Base-by-base conservation (phyloP, 2,329 filamentous ascomycete species). In the Triangularia verruculosa region DNA sequence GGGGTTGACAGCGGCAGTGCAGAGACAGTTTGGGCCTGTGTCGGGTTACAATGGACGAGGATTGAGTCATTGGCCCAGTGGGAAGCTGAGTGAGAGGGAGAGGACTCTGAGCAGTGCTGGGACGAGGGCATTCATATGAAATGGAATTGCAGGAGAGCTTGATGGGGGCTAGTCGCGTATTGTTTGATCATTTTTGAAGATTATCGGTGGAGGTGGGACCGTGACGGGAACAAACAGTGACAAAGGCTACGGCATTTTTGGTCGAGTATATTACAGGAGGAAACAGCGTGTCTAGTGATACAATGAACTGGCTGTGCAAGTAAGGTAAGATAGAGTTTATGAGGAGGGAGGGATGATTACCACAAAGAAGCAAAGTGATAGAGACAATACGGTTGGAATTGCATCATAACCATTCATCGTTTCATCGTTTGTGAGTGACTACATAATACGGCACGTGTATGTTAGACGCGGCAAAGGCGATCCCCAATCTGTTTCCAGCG, bases 1-100 rank as follows among this genome's bases (percentile, higher is more conserved):
- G 0, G 70, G 69, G 9, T 62, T 73, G 27, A 69, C 54, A 2
- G 71, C 66, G 15, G 70, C 70, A 2, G 68, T 72, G 6, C 68
- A 72, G 61, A 71, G 69, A 65, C 72, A 76, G 58, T 76, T 75
- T 64, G 74, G 70, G 7, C 55, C 65, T 5, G 59, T 63, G 43
- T 61, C 56, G 27, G 52, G 24, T n/a, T 57, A 62, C 24, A 47
- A 43, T 60, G 58, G 58, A 55, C 25, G 39, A 20, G 24, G 30
- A 9, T 17, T 51, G n/a, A 24, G 56, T 39, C 56, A 24, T 17
- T 5, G 30, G 2, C 51, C n/a, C 32, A 59, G 39, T 25, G 56
- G 51, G 20, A 54, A 28, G 51, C 9, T 54, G 22, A 54, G 27
- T 12, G 59, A 52, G 22, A 32, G 13, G 20, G 22, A 63, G 53